Evolutionary conservation across 805 yeast species (phyloP).

Genomic region (Myxozyma geophila): DNA sequence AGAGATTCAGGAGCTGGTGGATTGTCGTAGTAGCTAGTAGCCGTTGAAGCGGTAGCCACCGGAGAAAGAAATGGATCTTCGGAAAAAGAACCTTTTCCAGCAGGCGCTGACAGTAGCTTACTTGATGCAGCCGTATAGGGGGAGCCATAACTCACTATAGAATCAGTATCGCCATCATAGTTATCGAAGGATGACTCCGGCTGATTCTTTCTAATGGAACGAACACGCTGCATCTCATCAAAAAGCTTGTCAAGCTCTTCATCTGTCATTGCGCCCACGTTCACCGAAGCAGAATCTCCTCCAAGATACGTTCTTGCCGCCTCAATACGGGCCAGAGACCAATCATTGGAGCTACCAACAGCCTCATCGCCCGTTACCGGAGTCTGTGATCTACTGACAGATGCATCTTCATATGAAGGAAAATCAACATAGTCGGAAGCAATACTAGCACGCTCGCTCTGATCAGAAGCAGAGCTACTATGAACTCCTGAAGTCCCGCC

Average conservation of each 20-base stretch:
- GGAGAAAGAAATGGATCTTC: slow-evolving; percentile 7
- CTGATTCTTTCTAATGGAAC: slow-evolving; percentile 24
- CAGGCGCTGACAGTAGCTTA: neutral
- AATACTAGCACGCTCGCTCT: slow-evolving; percentile 19
- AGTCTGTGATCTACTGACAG: slow-evolving; percentile 10
- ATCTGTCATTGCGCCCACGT: slow-evolving; percentile 23
- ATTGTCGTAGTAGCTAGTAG: neutral
- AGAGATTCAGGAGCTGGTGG: slow-evolving; percentile 1
- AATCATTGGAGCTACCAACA: slow-evolving; percentile 12
- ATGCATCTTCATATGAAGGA: slow-evolving; percentile 19
- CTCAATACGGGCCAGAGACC: slow-evolving; percentile 35
- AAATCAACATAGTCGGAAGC: slow-evolving; percentile 23
- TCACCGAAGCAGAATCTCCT: slow-evolving; percentile 19
- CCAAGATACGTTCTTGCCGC: slow-evolving; percentile 28
- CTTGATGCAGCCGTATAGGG: slow-evolving; percentile 6
- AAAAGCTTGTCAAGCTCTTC: slow-evolving; percentile 34
- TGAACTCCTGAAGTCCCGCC: neutral
- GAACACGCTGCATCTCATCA: slow-evolving; percentile 32
- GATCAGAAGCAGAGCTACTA: slow-evolving; percentile 19
- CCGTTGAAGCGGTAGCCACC: slow-evolving; percentile 2
- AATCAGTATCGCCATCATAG: slow-evolving; percentile 28
- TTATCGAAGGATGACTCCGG: slow-evolving; percentile 19
- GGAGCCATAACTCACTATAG: slow-evolving; percentile 15
- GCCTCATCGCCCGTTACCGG: slow-evolving; percentile 7
- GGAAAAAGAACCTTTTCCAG: neutral